Evolutionary conservation across 805 yeast genomes (phyloP).

Genomic region (Candida oleophila): DNA sequence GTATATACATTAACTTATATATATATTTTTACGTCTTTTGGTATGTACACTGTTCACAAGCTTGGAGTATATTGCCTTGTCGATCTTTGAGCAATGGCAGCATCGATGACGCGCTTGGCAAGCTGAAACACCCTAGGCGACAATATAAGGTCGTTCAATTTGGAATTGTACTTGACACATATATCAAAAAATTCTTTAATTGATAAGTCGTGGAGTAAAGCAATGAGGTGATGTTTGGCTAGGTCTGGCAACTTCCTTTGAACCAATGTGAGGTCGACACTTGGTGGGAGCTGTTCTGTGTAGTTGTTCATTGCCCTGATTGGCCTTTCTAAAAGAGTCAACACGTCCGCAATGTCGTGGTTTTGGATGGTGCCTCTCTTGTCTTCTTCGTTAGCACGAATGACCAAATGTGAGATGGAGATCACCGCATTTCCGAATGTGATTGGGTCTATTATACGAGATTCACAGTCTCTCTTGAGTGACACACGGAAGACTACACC

Average conservation of each 20-base stretch:
- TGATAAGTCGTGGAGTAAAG: conserved; percentile 60
- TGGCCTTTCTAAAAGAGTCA: conserved; percentile 60
- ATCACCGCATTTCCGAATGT: conserved; percentile 63
- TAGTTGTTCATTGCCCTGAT: conserved; percentile 43
- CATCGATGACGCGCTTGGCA: conserved; percentile 73
- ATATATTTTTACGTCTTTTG: background rate
- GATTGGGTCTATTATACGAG: conserved; percentile 58
- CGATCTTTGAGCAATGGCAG: conserved; percentile 50
- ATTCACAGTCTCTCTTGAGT: conserved; percentile 54
- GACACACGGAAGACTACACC: conserved; percentile 41
- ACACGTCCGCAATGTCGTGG: conserved; percentile 53
- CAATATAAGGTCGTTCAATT: conserved; percentile 62
- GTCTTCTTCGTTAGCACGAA: conserved; percentile 66
- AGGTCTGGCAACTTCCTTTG: conserved; percentile 13
- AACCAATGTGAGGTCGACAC: conserved; percentile 41
- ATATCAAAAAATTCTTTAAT: conserved; percentile 64
- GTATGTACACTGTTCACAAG: background rate
- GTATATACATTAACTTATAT: background rate
- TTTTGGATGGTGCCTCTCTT: conserved; percentile 52
- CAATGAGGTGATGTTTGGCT: conserved; percentile 41
- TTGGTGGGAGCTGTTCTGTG: conserved; percentile 41
- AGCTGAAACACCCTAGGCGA: conserved; percentile 62
- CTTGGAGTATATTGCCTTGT: background rate
- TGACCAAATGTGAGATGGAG: conserved; percentile 54
- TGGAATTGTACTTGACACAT: conserved; percentile 60